phyloP scores from a whole-genome alignment of 225 moss, liverwort and hornwort genomes.

The Sphagnum tenellum region DNA sequence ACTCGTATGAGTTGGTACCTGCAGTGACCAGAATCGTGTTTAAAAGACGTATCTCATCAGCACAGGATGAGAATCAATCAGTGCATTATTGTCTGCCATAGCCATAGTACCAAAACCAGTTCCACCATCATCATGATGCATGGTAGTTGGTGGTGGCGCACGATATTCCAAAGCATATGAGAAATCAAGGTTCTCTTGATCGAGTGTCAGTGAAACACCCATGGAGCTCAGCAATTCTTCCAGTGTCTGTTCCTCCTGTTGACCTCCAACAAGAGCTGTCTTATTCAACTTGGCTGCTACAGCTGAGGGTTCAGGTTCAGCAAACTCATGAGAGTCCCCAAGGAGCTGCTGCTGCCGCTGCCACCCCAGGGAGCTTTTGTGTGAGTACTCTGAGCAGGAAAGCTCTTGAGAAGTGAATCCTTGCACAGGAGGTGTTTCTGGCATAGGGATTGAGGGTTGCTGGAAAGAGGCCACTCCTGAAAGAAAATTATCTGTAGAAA shows the following conservation, averaged over 20 bases:
- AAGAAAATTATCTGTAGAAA: constrained; percentile 33
- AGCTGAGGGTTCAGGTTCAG: constrained; percentile 50
- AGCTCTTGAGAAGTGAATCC: constrained; percentile 14
- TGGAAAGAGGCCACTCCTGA: constrained; percentile 10
- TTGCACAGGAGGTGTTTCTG: constrained; percentile 19
- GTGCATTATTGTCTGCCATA: constrained; percentile 13
- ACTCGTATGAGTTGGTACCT: constrained; percentile 99
- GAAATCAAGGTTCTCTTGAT: constrained; percentile 34
- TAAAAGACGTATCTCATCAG: too few species aligned
- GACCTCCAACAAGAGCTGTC: constrained; percentile 33
- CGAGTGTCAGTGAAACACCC: constrained; percentile 28
- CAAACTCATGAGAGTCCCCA: constrained; percentile 16
- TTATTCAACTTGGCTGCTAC: constrained; percentile 52
- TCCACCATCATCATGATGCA: constrained; percentile 11
- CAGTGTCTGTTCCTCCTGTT: constrained; percentile 30
- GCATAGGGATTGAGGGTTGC: constrained; percentile 7
- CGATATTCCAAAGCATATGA: constrained; percentile 46
- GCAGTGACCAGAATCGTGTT: background rate
- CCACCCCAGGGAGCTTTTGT: background rate
- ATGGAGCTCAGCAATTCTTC: constrained; percentile 30
- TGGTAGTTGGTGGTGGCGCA: constrained; percentile 21
- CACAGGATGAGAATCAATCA: constrained; percentile 2
- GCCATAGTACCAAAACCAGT: constrained; percentile 2
- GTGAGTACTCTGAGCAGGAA: constrained; percentile 15
- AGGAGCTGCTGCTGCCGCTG: background rate